Evolutionary conservation across 768 basidiomycete species (phyloP), one percentile per base, ranked within the genome.

Genomic region (Punctularia strigosozonata): DNA sequence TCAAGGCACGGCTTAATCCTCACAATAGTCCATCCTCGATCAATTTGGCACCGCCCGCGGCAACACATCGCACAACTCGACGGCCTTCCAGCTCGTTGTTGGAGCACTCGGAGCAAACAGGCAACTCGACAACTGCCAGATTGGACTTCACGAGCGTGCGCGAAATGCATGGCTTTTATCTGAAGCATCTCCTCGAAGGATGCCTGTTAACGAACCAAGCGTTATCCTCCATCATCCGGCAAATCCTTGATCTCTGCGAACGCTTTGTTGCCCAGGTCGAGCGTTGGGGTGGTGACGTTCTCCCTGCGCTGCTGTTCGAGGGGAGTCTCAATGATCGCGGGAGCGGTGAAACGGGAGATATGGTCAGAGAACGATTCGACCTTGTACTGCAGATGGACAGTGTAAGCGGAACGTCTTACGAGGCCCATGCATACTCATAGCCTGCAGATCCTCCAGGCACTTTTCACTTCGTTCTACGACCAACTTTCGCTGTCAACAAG

Each of bases 101-200:
- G 33, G 33, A 8, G 33, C 10, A 19, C 13, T 20, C 8, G 10
- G 10, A 20, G 26, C 35, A 36, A 18, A 20, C 39, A 1, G 42
- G 46, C 20, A 20, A 42, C 4, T 34, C 44, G 4, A 20, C 49
- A 6, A 46, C 57, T 31, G 32, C 61, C 17, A 64, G 69, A 36
- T 61, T 94, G 28, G 90, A 95, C 53, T 94, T 95, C 52, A 80
- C 86, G 23, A 84, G 86, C 1, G 65, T 95, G 28, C 82, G 88
- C 19, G 70, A 66, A 33, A 81, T 92, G 22, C 90, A 94, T 49
- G 69, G 77, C 3, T 79, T 71, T 8, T 92, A 90, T 51, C 67
- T 95, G 3, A 77, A 86, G 42, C 73, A 82, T 33, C 58, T 94
- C 17, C 61, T 85, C 14, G 80, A 79, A 2, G 90, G 88, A 0